phyloP scores from a whole-genome alignment of 2,329 filamentous ascomycete species.

The Corniculantispora saksenae region DNA sequence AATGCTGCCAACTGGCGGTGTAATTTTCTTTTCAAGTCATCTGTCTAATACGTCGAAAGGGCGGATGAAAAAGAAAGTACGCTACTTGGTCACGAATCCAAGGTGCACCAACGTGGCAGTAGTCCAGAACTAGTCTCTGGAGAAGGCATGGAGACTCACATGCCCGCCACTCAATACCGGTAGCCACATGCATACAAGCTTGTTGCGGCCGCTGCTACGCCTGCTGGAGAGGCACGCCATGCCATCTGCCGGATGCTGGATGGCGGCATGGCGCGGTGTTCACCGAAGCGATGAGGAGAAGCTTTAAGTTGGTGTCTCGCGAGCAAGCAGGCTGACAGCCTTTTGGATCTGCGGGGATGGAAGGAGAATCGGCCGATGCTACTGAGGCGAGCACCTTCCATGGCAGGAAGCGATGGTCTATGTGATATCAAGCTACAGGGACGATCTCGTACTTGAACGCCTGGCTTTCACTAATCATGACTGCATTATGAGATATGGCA shows the following conservation, averaged over 20 bases:
- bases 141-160: background rate
- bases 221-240: too few relatives aligned
- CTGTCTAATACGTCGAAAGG: background rate
- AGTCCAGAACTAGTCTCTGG: background rate
- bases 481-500: background rate
- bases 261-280: background rate
- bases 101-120: background rate
- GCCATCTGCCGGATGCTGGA: background rate
- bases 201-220: background rate
- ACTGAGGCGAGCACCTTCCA: background rate
- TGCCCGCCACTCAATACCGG: too few relatives aligned
- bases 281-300: background rate
- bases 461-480: background rate
- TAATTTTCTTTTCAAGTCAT: background rate
- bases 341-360: background rate
- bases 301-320: background rate
- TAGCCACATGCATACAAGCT: background rate
- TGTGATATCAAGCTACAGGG: slow-evolving; percentile 6
- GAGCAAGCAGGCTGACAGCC: background rate
- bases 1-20: background rate
- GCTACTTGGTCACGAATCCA: background rate
- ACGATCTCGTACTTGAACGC: background rate
- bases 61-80: background rate
- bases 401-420: background rate
- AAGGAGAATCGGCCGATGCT: background rate